Evolutionary conservation across 1,284 basidiomycete genomes (phyloP).

Genomic region (Ceratobasidium papillatum): DNA sequence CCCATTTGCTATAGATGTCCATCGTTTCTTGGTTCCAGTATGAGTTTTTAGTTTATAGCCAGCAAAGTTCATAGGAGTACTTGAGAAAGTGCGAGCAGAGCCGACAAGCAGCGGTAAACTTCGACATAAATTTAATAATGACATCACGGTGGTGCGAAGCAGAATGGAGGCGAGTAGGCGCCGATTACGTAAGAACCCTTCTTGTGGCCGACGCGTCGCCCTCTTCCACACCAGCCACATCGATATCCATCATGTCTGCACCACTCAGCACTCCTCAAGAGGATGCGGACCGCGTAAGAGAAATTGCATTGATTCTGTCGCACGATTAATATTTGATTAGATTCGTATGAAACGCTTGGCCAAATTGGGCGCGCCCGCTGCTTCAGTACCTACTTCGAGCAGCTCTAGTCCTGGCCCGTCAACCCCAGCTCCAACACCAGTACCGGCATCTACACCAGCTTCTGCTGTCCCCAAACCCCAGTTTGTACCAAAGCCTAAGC

Average conservation of each 20-base stretch:
- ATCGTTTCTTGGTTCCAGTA: constrained; percentile 82
- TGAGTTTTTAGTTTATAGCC: constrained; percentile 73
- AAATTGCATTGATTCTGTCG: neutral
- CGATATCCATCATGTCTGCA: constrained; percentile 16
- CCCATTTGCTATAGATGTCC: constrained; percentile 72
- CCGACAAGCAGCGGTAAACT: constrained; percentile 57
- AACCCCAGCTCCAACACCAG: constrained; percentile 51
- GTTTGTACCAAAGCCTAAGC: constrained; percentile 50
- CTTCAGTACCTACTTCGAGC: constrained; percentile 27
- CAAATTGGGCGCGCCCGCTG: constrained; percentile 65
- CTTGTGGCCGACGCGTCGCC: constrained; percentile 43
- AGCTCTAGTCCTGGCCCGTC: constrained; percentile 46
- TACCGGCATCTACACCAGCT: constrained; percentile 45
- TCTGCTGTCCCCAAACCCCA: constrained; percentile 49
- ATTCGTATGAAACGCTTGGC: constrained; percentile 89
- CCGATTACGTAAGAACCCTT: constrained; percentile 32
- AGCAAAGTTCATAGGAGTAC: constrained; percentile 8
- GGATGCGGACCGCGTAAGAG: constrained; percentile 77
- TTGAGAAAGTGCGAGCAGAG: constrained; percentile 49
- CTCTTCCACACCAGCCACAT: neutral
- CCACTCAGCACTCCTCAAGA: constrained; percentile 52
- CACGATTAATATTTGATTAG: constrained; percentile 55
- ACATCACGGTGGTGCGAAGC: constrained; percentile 61
- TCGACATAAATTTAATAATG: constrained; percentile 73
- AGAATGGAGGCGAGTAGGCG: constrained; percentile 59